A percentile compares a stretch with the other conserved stretches of the same genome.
These are phyloP conservation scores for Neonothopanus nambi DNA, from an alignment of 1,284 basidiomycete species.

Conservation along the genomic window DNA sequence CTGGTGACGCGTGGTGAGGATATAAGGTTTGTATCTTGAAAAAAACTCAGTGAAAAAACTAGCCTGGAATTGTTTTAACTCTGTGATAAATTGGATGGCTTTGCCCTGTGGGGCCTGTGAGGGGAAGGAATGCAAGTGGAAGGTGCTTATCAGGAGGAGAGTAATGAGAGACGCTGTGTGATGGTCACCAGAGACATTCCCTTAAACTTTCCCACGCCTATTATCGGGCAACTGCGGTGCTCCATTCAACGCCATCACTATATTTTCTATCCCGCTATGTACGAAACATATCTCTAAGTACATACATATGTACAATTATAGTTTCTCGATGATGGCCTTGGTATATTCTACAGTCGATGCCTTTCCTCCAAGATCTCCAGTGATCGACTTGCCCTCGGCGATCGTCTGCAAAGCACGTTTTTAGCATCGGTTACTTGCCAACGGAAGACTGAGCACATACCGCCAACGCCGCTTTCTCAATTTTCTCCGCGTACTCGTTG, in stretches of 20 bases:
- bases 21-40: slow-evolving; percentile 19
- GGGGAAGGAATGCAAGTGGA: slow-evolving; percentile 52
- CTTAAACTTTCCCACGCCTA: slow-evolving; percentile 18
- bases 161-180: slow-evolving; percentile 45
- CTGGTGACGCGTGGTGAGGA: slow-evolving; percentile 24
- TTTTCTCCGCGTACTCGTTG: slow-evolving; percentile 82
- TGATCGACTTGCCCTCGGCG: slow-evolving; percentile 91
- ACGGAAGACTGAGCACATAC: slow-evolving; percentile 48
- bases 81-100: slow-evolving; percentile 50
- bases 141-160: slow-evolving; percentile 40
- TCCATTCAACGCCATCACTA: slow-evolving; percentile 2
- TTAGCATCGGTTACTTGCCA: slow-evolving; percentile 19
- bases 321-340: slow-evolving; percentile 79
- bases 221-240: slow-evolving; percentile 1
- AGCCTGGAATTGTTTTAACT: slow-evolving; percentile 55
- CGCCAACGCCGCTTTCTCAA: slow-evolving; percentile 87
- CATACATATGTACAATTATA: slow-evolving; percentile 33
- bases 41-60: slow-evolving; percentile 21
- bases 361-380: slow-evolving; percentile 91
- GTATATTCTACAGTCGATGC: slow-evolving; percentile 89
- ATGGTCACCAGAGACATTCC: slow-evolving; percentile 29
- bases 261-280: slow-evolving; percentile 2
- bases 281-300: neutral
- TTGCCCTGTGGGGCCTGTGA: slow-evolving; percentile 89
- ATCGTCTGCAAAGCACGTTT: slow-evolving; percentile 68